Base-by-base conservation (phyloP, 1,284 basidiomycete species). In the Porodaedalea pini region DNA sequence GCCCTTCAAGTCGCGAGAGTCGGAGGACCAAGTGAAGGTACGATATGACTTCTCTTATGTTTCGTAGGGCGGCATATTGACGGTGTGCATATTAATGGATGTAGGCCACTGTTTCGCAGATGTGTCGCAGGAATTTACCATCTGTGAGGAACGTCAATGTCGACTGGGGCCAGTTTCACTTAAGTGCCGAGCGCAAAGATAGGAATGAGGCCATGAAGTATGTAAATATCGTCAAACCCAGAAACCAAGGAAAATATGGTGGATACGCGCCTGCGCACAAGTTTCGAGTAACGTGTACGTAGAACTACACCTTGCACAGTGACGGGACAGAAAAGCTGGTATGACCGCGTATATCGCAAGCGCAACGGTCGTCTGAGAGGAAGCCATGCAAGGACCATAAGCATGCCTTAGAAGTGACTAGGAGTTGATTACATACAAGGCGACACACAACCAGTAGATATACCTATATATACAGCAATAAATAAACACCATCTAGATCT, bases 401-500 rank as follows among this genome's bases (percentile, higher is more conserved):
- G 2, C 15, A 37, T 13, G 11, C 36, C 6, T 37, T n/a, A 37
- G 11, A 37, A 4, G 36, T n/a, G n/a, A 10, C 6, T n/a, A 37
- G 11, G 11, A 13, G n/a, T 37, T 37, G n/a, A 37, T 37, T n/a
- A n/a, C n/a, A n/a, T n/a, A n/a, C n/a, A n/a, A n/a, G n/a, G n/a
- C n/a, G n/a, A n/a, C 36, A 37, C 11, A 37, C 3, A 10, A n/a
- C n/a, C 36, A 37, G 11, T 37, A 37, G n/a, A n/a, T 37, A n/a
- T 37, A 41, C n/a, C n/a, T n/a, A 19, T 15, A 41, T 19, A 41
- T 13, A n/a, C 40, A 19, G 13, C 13, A 50, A 50, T 50, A 50
- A 19, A 15, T 10, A 50, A 15, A 32, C n/a, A n/a, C n/a, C 19
- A 21, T 57, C 29, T 41, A 59, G 23, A 59, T 50, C 29, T 17